A percentile compares a stretch with the other conserved stretches of the same genome.
phyloP scores from a whole-genome alignment of 148 eudicot species.

The Talinum fruticosum region DNA sequence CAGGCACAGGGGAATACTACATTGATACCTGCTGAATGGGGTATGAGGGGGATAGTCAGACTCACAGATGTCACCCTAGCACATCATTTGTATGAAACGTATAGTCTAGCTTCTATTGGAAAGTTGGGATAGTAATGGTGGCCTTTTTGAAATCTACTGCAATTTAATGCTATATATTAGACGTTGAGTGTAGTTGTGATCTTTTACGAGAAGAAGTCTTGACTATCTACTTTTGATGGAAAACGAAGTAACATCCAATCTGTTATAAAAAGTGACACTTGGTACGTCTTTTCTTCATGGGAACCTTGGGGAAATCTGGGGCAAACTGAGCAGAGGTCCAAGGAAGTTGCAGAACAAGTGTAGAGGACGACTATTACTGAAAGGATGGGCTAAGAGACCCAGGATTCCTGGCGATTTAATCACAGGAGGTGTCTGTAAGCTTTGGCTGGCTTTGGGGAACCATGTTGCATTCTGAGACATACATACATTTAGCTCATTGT shows the following conservation, averaged over 20 bases:
- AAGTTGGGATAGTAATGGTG: not conserved
- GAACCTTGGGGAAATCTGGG: not conserved
- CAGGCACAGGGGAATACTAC: not conserved
- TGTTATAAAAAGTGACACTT: no score
- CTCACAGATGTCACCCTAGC: not conserved
- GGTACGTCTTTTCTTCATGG: not conserved
- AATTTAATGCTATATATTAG: not conserved
- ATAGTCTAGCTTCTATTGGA: not conserved
- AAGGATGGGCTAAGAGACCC: not conserved
- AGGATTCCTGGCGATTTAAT: not conserved
- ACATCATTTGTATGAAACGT: no score
- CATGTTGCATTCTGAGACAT: not conserved
- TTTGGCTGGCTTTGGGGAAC: not conserved
- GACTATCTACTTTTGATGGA: no score
- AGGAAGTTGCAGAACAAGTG: not conserved
- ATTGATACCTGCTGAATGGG: not conserved
- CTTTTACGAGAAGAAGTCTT: not conserved
- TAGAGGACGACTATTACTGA: no score
- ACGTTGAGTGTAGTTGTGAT: not conserved
- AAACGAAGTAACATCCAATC: no score
- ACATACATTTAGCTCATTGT: not conserved
- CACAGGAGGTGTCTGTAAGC: not conserved
- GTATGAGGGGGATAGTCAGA: not conserved
- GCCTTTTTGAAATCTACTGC: not conserved
- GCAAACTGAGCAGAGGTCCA: not conserved